These are phyloP conservation scores for Salix dunnii DNA, from an alignment of 345 rosid genomes.

Conservation along the genomic window DNA sequence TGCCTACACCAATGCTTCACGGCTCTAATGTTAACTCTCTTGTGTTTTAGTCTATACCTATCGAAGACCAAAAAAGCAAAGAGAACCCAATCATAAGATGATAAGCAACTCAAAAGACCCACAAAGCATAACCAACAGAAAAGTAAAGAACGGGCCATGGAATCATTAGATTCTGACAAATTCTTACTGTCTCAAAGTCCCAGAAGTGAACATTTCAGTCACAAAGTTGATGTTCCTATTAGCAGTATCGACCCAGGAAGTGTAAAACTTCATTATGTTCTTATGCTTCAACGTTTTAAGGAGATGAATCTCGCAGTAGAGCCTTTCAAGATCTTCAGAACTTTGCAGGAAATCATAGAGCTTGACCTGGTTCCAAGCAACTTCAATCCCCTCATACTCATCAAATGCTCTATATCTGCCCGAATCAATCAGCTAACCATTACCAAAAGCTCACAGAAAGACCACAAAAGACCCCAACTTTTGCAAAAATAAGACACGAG, in stretches of 20 bases:
- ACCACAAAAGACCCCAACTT: constrained; percentile 15
- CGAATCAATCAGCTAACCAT: constrained; percentile 28
- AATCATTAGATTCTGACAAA: constrained; percentile 13
- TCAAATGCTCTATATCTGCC: constrained; percentile 88
- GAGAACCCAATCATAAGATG: background rate
- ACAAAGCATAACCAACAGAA: constrained; percentile 7
- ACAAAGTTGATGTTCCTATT: constrained; percentile 87
- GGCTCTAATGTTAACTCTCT: constrained; percentile 79
- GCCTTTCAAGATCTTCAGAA: constrained; percentile 93
- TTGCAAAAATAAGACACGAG: constrained; percentile 4
- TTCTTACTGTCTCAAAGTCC: constrained; percentile 86
- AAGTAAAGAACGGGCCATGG: constrained; percentile 1
- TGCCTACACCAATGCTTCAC: constrained; percentile 95
- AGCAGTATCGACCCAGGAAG: constrained; percentile 86
- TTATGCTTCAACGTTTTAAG: constrained; percentile 85
- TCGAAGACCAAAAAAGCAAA: constrained; percentile 1
- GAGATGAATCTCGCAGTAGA: constrained; percentile 90
- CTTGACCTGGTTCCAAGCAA: constrained; percentile 99
- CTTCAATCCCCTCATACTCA: constrained; percentile 89
- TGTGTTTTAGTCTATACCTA: constrained; percentile 80
- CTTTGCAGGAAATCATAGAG: constrained; percentile 84
- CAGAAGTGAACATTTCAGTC: constrained; percentile 96
- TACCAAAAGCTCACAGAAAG: constrained; percentile 11
- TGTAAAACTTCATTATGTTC: constrained; percentile 84
- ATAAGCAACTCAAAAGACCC: constrained; percentile 17